Evolutionary conservation across 1,284 basidiomycete genomes (phyloP).

Genomic region (Heterobasidion irregulare): DNA sequence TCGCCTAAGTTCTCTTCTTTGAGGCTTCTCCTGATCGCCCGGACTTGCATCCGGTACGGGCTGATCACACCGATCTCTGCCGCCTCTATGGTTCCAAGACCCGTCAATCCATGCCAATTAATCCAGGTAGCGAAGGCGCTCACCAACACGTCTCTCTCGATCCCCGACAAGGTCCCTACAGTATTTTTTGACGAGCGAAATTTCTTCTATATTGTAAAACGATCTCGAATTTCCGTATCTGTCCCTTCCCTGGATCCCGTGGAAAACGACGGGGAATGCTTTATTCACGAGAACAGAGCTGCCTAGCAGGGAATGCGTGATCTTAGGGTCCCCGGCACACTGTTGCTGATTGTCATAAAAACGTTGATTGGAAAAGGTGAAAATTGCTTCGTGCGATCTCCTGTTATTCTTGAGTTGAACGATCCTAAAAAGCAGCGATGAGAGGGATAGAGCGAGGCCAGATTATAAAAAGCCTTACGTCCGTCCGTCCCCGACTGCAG

Average conservation of each 20-base stretch:
- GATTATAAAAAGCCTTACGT: slow-evolving; percentile 25
- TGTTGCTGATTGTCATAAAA: slow-evolving; percentile 48
- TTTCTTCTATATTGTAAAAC: slow-evolving; percentile 40
- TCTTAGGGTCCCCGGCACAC: slow-evolving; percentile 26
- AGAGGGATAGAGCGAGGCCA: background rate
- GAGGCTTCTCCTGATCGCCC: slow-evolving; percentile 33
- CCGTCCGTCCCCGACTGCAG: slow-evolving; percentile 25
- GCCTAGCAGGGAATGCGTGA: slow-evolving; percentile 26
- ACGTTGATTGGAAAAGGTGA: slow-evolving; percentile 46
- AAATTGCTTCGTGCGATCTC: slow-evolving; percentile 47
- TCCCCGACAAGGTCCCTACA: slow-evolving; percentile 24
- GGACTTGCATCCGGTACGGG: slow-evolving; percentile 47
- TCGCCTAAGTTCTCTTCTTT: slow-evolving; percentile 20
- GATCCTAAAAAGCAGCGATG: slow-evolving; percentile 24
- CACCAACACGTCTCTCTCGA: slow-evolving; percentile 23
- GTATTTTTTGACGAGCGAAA: slow-evolving; percentile 30
- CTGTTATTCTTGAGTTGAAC: slow-evolving; percentile 48
- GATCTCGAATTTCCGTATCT: slow-evolving; percentile 34
- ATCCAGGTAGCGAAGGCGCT: slow-evolving; percentile 1
- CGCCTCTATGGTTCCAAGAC: slow-evolving; percentile 17
- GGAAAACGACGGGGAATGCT: slow-evolving; percentile 39
- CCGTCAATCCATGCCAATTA: background rate
- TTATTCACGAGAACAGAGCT: slow-evolving; percentile 24
- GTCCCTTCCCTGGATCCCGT: slow-evolving; percentile 34
- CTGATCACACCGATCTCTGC: slow-evolving; percentile 45